Percentiles rank a stretch among this genome's conserved stretches.
These are phyloP conservation scores for Flaveria floridana DNA, from an alignment of 140 eudicot species.

Conservation along the genomic window DNA sequence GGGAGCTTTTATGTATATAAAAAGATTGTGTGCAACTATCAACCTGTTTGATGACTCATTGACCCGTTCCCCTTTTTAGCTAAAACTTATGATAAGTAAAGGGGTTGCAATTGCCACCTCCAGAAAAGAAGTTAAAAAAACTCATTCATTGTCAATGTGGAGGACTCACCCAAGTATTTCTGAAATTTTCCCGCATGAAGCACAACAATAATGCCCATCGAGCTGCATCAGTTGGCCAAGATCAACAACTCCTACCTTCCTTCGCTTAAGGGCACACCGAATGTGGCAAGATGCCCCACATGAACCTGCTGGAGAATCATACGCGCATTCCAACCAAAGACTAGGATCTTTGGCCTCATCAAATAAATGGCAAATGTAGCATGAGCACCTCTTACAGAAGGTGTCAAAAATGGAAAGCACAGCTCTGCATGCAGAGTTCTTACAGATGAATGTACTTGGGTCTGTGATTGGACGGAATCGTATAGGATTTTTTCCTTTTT, in stretches of 20 bases:
- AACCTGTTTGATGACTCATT: conserved; percentile 2
- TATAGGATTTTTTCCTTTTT: neutral
- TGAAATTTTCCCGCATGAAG: conserved; percentile 3
- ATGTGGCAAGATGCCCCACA: conserved; percentile 16
- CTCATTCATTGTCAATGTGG: neutral
- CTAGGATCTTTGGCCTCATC: conserved; percentile 6
- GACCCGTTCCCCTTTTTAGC: no score
- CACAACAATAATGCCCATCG: conserved; percentile 16
- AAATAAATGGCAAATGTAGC: neutral
- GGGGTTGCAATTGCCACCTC: no score
- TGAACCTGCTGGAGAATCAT: neutral
- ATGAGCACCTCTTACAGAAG: conserved; percentile 19
- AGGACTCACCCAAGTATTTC: conserved; percentile 17
- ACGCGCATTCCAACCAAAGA: conserved; percentile 20
- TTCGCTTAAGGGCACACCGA: neutral
- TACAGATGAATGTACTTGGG: conserved; percentile 1
- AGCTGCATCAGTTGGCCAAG: neutral
- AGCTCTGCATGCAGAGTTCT: conserved; percentile 4
- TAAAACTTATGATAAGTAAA: no score
- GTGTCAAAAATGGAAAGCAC: neutral
- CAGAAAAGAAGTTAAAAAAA: no score
- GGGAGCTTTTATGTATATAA: conserved; percentile 2
- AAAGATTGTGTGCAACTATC: neutral
- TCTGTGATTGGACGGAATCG: neutral
- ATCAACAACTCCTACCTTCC: conserved; percentile 2